Evolutionary conservation across 768 basidiomycete genomes (phyloP).

Genomic region (Kwoniella sp.): DNA sequence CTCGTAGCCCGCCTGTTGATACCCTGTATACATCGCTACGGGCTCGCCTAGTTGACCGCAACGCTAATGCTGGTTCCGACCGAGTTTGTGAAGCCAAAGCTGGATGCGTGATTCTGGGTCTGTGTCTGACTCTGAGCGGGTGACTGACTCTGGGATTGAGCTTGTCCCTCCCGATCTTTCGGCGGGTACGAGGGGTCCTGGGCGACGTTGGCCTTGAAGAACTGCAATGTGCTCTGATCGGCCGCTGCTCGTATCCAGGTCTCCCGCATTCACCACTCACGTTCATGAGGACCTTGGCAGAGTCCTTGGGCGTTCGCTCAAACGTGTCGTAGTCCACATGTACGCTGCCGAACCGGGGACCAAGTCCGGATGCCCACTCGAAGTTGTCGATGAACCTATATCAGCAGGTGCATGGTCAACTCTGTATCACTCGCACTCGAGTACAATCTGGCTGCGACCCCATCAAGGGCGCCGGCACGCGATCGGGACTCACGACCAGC

Average conservation of each 20-base stretch:
- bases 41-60: no score
- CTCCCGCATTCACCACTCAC: constrained; percentile 9
- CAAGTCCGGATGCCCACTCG: constrained; percentile 37
- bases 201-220: constrained; percentile 23
- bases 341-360: constrained; percentile 37
- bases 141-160: no score
- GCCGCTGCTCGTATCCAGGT: neutral
- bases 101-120: no score
- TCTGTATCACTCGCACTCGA: no score
- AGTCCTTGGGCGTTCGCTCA: constrained; percentile 43
- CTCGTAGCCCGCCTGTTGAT: no score
- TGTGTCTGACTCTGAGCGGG: no score
- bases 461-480: neutral
- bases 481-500: constrained; percentile 16
- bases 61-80: no score
- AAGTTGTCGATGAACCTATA: constrained; percentile 34
- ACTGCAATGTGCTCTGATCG: constrained; percentile 6
- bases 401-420: no score
- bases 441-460: neutral
- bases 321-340: constrained; percentile 37
- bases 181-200: neutral
- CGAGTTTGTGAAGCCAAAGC: no score
- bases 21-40: no score
- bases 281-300: constrained; percentile 22
- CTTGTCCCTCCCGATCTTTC: no score